Evolutionary conservation across 257 asterid genomes (phyloP), one percentile per base, ranked within the genome.

Genomic region (Fraxinus excelsior): DNA sequence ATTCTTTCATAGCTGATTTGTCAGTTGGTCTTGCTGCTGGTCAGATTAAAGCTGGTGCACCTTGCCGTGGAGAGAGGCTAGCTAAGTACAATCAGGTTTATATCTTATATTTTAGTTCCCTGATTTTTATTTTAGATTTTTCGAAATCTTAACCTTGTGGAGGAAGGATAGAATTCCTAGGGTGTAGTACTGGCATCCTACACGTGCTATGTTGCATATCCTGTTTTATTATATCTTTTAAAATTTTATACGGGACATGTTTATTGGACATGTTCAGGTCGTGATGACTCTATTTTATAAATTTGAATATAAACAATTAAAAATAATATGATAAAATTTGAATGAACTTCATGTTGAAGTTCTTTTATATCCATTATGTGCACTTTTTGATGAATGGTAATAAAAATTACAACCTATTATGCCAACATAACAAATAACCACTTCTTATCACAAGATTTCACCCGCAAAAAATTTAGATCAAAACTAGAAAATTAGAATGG

Each of bases 41-140:
- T 79, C 99, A 91, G 88, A 87, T 96, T 74, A 93, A 96, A 90
- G 97, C 97, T 28, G 99, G 99, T 68, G 98, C 97, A n/a, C 98
- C 99, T 80, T 90, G 97, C 86, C 93, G 97, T 78, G 99, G 99
- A 71, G 99, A 96, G 88, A 91, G 99, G 80, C 87, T 96, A 80
- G 93, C 96, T 0, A 96, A 96, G 91, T 93, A 96, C 88, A 96
- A 96, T 86, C 99, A 93, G 98, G 99, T 95, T 70, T 29, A 34
- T 71, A 77, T 67, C 73, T 80, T 79, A 26, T 37, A 34, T 37
- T 26, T 28, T 29, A 3, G 25, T 60, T 26, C 25, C 69, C 4
- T 67, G 37, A 19, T 25, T 28, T 60, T 14, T 21, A 1, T 9
- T 58, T n/a, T 21, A 58, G 66, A 58, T 58, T 58, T 56, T 58